A percentile compares a stretch with the other conserved stretches of the same genome.
phyloP scores from a whole-genome alignment of 1,139 yeast species.

The Sugiyamaella neomexicana region DNA sequence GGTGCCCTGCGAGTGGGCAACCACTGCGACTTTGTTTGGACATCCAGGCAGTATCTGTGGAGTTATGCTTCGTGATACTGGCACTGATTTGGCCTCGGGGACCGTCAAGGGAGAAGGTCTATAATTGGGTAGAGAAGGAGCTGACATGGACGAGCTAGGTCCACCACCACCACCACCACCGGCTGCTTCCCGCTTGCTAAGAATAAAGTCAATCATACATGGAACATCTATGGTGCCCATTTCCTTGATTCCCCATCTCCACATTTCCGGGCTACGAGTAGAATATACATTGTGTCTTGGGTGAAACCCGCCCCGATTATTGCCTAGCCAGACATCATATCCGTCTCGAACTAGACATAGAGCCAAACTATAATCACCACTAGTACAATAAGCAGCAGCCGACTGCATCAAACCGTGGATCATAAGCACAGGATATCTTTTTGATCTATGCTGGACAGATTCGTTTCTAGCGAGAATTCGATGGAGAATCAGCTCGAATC shows the following conservation, averaged over 20 bases:
- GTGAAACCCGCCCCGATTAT: conserved; percentile 81
- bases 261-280: conserved; percentile 50
- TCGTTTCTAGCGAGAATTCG: conserved; percentile 57
- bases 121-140: not conserved
- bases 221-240: conserved; percentile 80
- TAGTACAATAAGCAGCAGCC: conserved; percentile 77
- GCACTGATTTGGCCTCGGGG: conserved; percentile 2
- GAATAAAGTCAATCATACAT: conserved; percentile 63
- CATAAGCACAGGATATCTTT: conserved; percentile 59
- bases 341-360: conserved; percentile 61
- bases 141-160: not conserved
- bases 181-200: conserved; percentile 43
- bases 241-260: conserved; percentile 82
- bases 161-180: not conserved
- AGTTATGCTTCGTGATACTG: not conserved
- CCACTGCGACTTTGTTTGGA: conserved; percentile 53
- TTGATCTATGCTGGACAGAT: conserved; percentile 33
- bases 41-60: not conserved
- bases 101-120: not conserved
- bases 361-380: conserved; percentile 74
- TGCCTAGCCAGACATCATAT: conserved; percentile 92
- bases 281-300: conserved; percentile 56
- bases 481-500: conserved; percentile 65
- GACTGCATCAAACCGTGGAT: conserved; percentile 88
- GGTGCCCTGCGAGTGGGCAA: conserved; percentile 93